phyloP scores from a whole-genome alignment of 768 basidiomycete genomes.

The Lactarius indigo region DNA sequence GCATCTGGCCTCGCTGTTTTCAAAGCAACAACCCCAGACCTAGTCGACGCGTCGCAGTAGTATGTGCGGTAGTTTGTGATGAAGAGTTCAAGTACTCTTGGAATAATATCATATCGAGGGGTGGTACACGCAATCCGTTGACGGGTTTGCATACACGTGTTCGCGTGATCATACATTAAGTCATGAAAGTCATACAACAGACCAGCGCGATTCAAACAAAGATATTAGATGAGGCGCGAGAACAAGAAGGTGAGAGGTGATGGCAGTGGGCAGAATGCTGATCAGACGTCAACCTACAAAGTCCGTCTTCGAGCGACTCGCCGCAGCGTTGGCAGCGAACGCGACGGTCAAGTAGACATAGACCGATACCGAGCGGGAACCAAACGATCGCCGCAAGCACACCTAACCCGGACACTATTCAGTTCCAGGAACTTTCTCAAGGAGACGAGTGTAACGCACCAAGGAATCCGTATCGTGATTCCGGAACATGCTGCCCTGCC shows the following conservation, averaged over 20 bases:
- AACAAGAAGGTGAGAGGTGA: not conserved
- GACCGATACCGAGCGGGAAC: conserved; percentile 80
- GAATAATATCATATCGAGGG: too few species aligned
- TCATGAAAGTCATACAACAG: not conserved
- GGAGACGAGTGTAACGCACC: conserved; percentile 42
- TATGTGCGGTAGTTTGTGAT: not conserved
- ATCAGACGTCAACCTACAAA: conserved; percentile 16
- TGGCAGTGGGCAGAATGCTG: too few species aligned
- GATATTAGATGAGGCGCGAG: not conserved
- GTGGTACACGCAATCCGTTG: not conserved
- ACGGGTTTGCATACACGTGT: not conserved
- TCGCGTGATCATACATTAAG: not conserved
- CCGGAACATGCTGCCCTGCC: conserved; percentile 58
- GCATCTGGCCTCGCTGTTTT: not conserved
- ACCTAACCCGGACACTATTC: conserved; percentile 39
- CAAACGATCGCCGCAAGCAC: conserved; percentile 79
- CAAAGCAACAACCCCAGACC: not conserved
- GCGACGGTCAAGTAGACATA: conserved; percentile 71
- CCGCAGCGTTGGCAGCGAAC: conserved; percentile 61
- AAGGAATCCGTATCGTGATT: conserved; percentile 65
- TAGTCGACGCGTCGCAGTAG: not conserved
- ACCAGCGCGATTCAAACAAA: not conserved
- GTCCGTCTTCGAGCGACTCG: conserved; percentile 36
- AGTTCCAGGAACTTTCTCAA: not conserved
- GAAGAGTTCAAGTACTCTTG: not conserved